Evolutionary conservation across 2,329 filamentous ascomycete genomes (phyloP).

Genomic region (Colletotrichum caudatum): DNA sequence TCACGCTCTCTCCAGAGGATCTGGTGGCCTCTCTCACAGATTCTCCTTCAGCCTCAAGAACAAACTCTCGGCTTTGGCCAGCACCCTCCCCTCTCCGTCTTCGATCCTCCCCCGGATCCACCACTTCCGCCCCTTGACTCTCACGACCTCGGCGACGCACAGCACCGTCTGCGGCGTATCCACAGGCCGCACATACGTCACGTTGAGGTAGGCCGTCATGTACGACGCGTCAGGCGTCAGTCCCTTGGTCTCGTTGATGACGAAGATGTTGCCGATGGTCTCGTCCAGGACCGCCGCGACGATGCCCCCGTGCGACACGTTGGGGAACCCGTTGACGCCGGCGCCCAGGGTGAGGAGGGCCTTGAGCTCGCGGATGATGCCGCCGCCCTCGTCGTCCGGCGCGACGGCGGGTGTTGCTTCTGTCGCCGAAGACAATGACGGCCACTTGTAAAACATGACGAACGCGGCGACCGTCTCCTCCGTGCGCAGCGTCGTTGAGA

Average conservation of each 20-base stretch:
- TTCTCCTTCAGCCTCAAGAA: constrained; percentile 37
- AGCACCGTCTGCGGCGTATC: constrained; percentile 49
- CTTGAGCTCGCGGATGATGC: constrained; percentile 47
- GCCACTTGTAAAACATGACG: constrained; percentile 50
- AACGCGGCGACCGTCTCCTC: constrained; percentile 50
- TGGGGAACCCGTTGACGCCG: constrained; percentile 50
- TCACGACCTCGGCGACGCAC: constrained; percentile 49
- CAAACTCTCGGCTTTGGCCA: constrained; percentile 47
- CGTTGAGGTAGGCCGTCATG: constrained; percentile 53
- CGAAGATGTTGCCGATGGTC: constrained; percentile 52
- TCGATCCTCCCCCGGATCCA: constrained; percentile 50
- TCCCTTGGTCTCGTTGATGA: constrained; percentile 51
- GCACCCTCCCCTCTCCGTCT: constrained; percentile 47
- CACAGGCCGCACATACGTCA: constrained; percentile 52
- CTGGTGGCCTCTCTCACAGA: constrained; percentile 20
- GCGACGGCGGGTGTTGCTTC: background rate
- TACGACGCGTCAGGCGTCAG: constrained; percentile 46
- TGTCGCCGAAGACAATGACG: constrained; percentile 1
- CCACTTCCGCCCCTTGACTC: constrained; percentile 52
- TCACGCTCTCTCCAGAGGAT: background rate
- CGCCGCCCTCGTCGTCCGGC: constrained; percentile 42
- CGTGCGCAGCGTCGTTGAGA: constrained; percentile 50
- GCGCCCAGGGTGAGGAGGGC: constrained; percentile 51
- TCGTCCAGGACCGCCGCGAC: constrained; percentile 54
- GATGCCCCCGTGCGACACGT: constrained; percentile 54